These are phyloP conservation scores for Puccinia hordei DNA, from an alignment of 1,284 basidiomycete genomes.

Conservation along the genomic window DNA sequence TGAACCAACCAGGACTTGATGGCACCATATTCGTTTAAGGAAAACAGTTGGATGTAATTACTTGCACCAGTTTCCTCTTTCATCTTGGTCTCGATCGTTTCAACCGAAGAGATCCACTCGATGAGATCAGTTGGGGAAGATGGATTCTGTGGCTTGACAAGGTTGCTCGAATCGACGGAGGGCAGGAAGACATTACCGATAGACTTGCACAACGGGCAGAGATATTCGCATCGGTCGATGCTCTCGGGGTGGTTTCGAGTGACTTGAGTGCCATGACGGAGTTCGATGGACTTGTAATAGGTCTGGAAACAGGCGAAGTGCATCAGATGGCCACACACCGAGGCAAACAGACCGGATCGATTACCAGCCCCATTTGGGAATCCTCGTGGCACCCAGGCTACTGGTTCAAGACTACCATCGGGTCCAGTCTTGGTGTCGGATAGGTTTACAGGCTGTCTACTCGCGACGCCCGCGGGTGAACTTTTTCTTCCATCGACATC, in stretches of 20 bases:
- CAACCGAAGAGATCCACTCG: constrained; percentile 74
- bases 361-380: constrained; percentile 71
- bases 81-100: constrained; percentile 28
- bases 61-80: constrained; percentile 25
- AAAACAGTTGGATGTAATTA: constrained; percentile 59
- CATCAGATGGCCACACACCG: constrained; percentile 96
- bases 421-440: constrained; percentile 62
- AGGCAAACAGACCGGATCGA: constrained; percentile 81
- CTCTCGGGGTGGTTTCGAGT: constrained; percentile 94
- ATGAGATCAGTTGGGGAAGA: constrained; percentile 64
- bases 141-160: constrained; percentile 64
- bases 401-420: constrained; percentile 57
- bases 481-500: constrained; percentile 63
- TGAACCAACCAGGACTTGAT: constrained; percentile 51
- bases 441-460: constrained; percentile 56
- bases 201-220: constrained; percentile 98
- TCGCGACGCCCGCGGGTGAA: constrained; percentile 55
- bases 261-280: constrained; percentile 83
- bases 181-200: constrained; percentile 92
- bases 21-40: constrained; percentile 56
- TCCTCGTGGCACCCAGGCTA: constrained; percentile 66
- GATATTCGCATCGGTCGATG: constrained; percentile 86
- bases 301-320: constrained; percentile 91
- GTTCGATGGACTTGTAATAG: constrained; percentile 82
- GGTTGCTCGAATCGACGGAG: constrained; percentile 67